Evolutionary conservation across 2,329 filamentous ascomycete species (phyloP).

Genomic region (Colletotrichum echinochloae): DNA sequence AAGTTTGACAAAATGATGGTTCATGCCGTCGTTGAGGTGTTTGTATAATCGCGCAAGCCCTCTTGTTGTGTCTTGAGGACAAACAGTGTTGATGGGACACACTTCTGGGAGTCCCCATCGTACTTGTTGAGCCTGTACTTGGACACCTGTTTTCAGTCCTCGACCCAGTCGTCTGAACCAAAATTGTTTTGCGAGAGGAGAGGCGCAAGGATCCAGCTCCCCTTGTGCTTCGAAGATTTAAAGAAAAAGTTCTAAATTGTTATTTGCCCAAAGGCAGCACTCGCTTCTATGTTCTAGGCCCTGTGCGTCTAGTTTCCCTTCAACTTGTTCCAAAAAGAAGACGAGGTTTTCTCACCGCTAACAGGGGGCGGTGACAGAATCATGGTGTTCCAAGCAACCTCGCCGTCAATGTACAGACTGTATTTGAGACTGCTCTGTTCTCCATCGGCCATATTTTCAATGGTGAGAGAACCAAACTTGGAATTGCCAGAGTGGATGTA

Average conservation of each 20-base stretch:
- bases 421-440: constrained; percentile 83
- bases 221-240: not conserved
- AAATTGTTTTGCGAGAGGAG: not conserved
- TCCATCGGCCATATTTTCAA: constrained; percentile 73
- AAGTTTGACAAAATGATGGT: not conserved
- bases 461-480: constrained; percentile 88
- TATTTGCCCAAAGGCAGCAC: not conserved
- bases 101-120: not conserved
- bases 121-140: not conserved
- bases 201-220: not conserved
- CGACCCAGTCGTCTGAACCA: not conserved
- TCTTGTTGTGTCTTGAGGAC: not conserved
- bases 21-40: not conserved
- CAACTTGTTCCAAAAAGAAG: constrained; percentile 62
- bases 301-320: constrained; percentile 42
- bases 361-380: constrained; percentile 60
- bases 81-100: not conserved
- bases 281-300: not conserved
- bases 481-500: constrained; percentile 87
- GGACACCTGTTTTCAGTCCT: not conserved
- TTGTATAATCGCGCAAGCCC: not conserved
- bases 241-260: too few species aligned
- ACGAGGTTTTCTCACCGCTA: constrained; percentile 47
- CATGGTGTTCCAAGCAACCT: constrained; percentile 78
- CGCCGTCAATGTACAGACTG: constrained; percentile 83